Base-by-base conservation (phyloP, 1,284 basidiomycete genomes). In the Athelia sp. region DNA sequence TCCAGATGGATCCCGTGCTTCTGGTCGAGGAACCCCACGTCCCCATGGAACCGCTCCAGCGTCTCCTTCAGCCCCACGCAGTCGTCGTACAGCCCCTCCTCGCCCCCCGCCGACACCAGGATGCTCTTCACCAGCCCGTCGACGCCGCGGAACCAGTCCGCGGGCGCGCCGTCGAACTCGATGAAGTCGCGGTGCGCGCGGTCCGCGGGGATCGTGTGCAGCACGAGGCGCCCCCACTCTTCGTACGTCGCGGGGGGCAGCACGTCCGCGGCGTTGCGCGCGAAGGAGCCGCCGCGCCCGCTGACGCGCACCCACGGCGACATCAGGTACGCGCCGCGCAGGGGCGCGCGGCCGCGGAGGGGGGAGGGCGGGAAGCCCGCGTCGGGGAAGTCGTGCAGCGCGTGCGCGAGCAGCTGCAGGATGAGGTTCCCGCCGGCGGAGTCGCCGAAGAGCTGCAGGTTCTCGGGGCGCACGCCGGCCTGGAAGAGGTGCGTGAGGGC, bases 271-370 rank as follows among this genome's bases (percentile, higher is more conserved):
- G 26, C 15, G 32, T 26, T 47, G n/a, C 18, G 14, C 32, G 15
- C 2, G 35, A 32, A 34, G 32, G 15, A 4, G 32, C 26, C 29
- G 32, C 26, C 9, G 15, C 58, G 52, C 17, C 26, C 29, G 22
- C 26, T 8, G 15, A 58, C 52, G 13, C 52, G 55, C 0, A 66
- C 56, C 70, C 71, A 73, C 9, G 70, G 68, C 14, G 72, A 73
- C 60, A 74, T 65, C 49, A 70, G 52, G 50, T 59, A 67, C 8
- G 57, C 62, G 17, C 71, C 68, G 24, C 60, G 53, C 26, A 73
- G 46, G 9, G 45, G 21, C 45, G 34, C 34, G 24, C 15, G 15
- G 18, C 26, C 26, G 22, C 18, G 29, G 8, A 46, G 45, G 17
- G 26, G 14, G 4, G 19, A 21, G 15, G 45, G 45, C 10, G 34